Conservation (phyloP, 1,284 basidiomycete genomes). For the Heterobasidion irregulare region DNA sequence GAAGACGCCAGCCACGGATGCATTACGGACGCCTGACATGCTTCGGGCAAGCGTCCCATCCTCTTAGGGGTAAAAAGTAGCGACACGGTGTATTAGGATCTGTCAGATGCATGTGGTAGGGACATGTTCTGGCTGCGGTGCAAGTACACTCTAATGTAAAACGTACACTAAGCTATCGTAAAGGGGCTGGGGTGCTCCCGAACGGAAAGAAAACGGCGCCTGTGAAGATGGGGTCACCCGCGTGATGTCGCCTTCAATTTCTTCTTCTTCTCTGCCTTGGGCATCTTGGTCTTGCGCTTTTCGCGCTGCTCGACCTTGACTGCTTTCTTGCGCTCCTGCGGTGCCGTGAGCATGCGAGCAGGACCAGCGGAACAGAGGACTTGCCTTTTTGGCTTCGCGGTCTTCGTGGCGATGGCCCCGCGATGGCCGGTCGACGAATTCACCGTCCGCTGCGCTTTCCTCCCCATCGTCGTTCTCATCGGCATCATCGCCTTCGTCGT, state of each 20-base stretch:
- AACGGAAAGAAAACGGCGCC: too few relatives aligned
- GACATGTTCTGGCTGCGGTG: too few relatives aligned
- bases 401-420: slow-evolving; percentile 89
- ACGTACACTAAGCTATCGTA: too few relatives aligned
- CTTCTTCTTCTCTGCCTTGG: slow-evolving; percentile 87
- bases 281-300: slow-evolving; percentile 87
- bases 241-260: slow-evolving; percentile 46
- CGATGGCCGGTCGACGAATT: slow-evolving; percentile 45
- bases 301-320: slow-evolving; percentile 83
- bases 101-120: background rate
- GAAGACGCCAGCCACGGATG: slow-evolving; percentile 85
- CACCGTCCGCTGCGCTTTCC: slow-evolving; percentile 20
- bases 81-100: background rate
- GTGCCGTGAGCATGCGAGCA: background rate
- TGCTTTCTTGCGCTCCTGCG: slow-evolving; percentile 82
- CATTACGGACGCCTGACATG: slow-evolving; percentile 69
- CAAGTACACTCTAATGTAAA: too few relatives aligned
- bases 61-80: background rate
- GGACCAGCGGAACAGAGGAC: slow-evolving; percentile 9
- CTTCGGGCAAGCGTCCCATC: background rate
- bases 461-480: slow-evolving; percentile 24
- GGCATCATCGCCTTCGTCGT: slow-evolving; percentile 13
- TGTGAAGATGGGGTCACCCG: background rate
- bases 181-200: too few relatives aligned
- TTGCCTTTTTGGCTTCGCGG: slow-evolving; percentile 84